Conservation (phyloP, 176 grass and related monocot species). For the Raddia guianensis region DNA sequence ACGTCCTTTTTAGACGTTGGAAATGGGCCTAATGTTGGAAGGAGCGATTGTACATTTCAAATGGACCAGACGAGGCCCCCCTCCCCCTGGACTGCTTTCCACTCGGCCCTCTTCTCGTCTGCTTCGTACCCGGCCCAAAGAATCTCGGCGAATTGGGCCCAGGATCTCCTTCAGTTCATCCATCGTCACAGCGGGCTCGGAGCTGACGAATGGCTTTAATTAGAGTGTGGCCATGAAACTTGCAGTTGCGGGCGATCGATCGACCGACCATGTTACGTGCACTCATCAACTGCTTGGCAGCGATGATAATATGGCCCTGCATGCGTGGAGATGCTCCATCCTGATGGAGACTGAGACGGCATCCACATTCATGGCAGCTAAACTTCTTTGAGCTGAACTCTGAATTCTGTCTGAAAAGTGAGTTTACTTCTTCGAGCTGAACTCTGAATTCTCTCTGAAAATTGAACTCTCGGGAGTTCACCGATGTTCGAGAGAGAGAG, state of each 20-base stretch:
- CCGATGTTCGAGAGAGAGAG: neutral
- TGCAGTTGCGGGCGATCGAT: neutral
- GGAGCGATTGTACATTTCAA: no score
- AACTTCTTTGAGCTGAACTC: neutral
- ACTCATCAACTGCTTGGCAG: constrained; percentile 33
- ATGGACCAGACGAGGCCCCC: no score
- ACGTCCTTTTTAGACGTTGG: no score
- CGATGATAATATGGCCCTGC: neutral
- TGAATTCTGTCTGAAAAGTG: constrained; percentile 18
- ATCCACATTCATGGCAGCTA: neutral
- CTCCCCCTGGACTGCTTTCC: no score
- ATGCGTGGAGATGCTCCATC: neutral
- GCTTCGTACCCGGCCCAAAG: no score
- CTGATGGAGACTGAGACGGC: neutral
- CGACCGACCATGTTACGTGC: neutral
- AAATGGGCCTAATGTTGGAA: no score
- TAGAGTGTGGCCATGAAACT: neutral
- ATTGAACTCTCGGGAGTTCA: neutral
- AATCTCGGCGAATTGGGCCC: no score
- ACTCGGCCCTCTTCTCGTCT: no score
- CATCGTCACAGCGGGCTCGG: neutral
- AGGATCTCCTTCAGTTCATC: neutral
- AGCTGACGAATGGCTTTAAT: neutral
- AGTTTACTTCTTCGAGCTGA: neutral
- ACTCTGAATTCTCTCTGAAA: constrained; percentile 27